Conservation (phyloP, 805 yeast genomes). For the Wickerhamomyces mucosus region DNA sequence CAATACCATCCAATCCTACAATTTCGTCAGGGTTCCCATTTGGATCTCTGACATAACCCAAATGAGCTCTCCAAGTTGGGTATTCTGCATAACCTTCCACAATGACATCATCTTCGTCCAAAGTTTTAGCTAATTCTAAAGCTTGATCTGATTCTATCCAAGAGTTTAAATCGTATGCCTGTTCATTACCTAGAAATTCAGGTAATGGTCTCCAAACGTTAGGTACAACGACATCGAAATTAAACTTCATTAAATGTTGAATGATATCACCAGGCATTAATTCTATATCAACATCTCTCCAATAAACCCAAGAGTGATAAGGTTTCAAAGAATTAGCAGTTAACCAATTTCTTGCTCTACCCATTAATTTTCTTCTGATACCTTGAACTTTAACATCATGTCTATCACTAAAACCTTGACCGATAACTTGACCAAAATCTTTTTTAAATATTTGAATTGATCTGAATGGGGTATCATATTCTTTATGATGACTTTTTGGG, state of each 20-base stretch:
- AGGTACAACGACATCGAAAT: constrained; percentile 67
- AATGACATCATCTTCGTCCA: constrained; percentile 75
- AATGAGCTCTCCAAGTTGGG: constrained; percentile 78
- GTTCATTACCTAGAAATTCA: constrained; percentile 79
- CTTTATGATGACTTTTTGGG: constrained; percentile 51
- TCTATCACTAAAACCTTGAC: constrained; percentile 77
- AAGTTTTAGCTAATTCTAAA: constrained; percentile 47
- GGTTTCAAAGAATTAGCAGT: constrained; percentile 67
- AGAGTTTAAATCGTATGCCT: constrained; percentile 92
- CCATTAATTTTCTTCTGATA: constrained; percentile 75
- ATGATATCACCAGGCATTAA: constrained; percentile 72
- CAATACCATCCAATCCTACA: constrained; percentile 75
- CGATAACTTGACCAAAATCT: constrained; percentile 77
- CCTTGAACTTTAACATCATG: constrained; percentile 85
- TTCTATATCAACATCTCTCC: constrained; percentile 86
- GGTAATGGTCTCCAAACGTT: constrained; percentile 98
- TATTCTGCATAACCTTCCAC: constrained; percentile 86
- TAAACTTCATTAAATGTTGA: constrained; percentile 60
- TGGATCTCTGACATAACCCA: constrained; percentile 60
- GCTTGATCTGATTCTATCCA: constrained; percentile 90
- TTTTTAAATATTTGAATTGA: constrained; percentile 71
- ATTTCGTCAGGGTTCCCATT: constrained; percentile 53
- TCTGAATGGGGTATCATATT: constrained; percentile 62
- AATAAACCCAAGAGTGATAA: constrained; percentile 83
- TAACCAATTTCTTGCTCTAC: constrained; percentile 80